Conservation (phyloP, 345 rosid species). For the Erucastrum elatum region DNA sequence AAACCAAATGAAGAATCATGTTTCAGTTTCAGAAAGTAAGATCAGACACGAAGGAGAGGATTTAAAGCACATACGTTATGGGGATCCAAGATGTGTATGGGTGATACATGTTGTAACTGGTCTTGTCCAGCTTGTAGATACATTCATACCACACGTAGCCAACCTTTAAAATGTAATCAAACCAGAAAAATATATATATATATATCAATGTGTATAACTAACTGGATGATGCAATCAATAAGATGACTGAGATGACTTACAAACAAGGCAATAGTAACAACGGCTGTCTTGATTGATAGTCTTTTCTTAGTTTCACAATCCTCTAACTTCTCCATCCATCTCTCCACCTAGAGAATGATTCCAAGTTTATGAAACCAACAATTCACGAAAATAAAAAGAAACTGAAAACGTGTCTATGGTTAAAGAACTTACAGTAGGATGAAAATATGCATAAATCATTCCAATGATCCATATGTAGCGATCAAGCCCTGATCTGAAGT, state of each 20-base stretch:
- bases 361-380: slow-evolving; percentile 17
- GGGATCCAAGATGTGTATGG: slow-evolving; percentile 99
- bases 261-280: slow-evolving; percentile 51
- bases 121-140: slow-evolving; percentile 90
- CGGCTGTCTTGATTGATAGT: slow-evolving; percentile 58
- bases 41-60: background rate
- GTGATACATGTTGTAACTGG: slow-evolving; percentile 87
- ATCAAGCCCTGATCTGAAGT: slow-evolving; percentile 97
- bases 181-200: background rate
- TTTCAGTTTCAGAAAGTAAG: background rate
- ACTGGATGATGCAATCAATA: background rate
- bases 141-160: slow-evolving; percentile 92
- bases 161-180: slow-evolving; percentile 49
- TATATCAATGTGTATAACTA: slow-evolving; percentile 6
- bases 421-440: slow-evolving; percentile 69
- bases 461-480: slow-evolving; percentile 97
- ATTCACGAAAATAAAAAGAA: background rate
- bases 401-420: background rate
- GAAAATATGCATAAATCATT: slow-evolving; percentile 93
- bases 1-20: slow-evolving; percentile 31
- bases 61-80: slow-evolving; percentile 66
- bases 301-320: slow-evolving; percentile 78
- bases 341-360: slow-evolving; percentile 67
- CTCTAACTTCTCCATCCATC: slow-evolving; percentile 97
- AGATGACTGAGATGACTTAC: slow-evolving; percentile 50